Evolutionary conservation across 768 basidiomycete genomes (phyloP), one percentile per base, ranked within the genome.

Genomic region (Suillus variegatus): DNA sequence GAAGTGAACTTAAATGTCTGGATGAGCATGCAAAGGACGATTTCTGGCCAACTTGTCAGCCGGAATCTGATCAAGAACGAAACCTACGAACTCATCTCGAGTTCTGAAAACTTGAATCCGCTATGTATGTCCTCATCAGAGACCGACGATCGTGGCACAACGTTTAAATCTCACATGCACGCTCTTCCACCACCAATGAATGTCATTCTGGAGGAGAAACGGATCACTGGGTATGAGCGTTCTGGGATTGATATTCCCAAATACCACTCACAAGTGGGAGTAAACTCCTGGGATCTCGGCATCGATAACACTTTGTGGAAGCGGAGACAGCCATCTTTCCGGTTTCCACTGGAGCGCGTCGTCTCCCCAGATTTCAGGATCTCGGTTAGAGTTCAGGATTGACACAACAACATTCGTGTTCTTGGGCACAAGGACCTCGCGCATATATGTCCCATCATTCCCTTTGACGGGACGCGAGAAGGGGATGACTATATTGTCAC

Each of bases 311-410:
- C 69, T 60, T 8, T 77, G 70, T 8, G 82, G 83, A 20, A 82
- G 71, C 0, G 76, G 76, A 3, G 73, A 67, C 1, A 84, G 73
- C 84, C 84, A 85, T 22, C 84, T 73, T 67, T 85, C 82, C 1
- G 84, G 84, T 67, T 82, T 84, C 82, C 83, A 85, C 63, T 84
- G 80, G n/a, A 70, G 64, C 2, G 81, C 78, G 65, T 86, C 84
- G 13, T 72, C 69, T 10, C 84, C 85, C 84, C 84, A 85, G 4
- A 84, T 68, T 1, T 74, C 73, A 16, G 75, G 77, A 67, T 81
- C 77, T 20, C 76, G 70, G 64, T 85, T 85, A 35, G 77, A 70
- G 32, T 71, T 72, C 13, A 79, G 47, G 41, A 84, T 75, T 2
- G 79, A 80, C 18, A 82, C 69, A 25, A 77, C 65, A 16, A 85